phyloP scores from a whole-genome alignment of 2,329 filamentous ascomycete genomes.

The Nakataea oryzae region DNA sequence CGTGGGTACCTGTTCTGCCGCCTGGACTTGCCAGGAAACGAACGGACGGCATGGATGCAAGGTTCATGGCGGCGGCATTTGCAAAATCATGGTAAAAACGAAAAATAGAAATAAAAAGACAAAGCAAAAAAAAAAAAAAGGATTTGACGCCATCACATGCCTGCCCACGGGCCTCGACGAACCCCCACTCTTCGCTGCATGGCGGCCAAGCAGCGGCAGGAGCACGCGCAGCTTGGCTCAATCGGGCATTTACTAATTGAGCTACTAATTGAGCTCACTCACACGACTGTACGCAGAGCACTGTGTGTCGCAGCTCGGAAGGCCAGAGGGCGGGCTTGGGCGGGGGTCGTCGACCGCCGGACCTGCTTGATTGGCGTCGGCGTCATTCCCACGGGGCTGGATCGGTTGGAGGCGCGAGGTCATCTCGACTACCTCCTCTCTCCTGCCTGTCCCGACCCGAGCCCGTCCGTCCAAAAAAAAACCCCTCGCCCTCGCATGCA shows the following conservation, averaged over 20 bases:
- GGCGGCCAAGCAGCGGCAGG: background rate
- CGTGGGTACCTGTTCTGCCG: too few relatives aligned
- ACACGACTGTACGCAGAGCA: background rate
- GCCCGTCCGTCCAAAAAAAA: too few relatives aligned
- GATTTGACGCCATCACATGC: slow-evolving; percentile 15
- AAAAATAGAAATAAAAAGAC: too few relatives aligned
- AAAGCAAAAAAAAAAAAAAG: too few relatives aligned
- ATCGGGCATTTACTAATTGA: background rate
- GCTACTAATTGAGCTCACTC: background rate
- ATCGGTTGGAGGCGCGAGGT: background rate
- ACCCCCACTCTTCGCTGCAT: background rate
- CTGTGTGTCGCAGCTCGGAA: background rate
- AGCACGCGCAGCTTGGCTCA: background rate
- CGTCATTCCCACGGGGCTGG: background rate
- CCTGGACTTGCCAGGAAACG: too few relatives aligned
- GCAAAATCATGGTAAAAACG: too few relatives aligned
- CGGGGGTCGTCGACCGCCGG: too few relatives aligned
- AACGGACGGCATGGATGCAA: too few relatives aligned
- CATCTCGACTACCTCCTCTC: background rate
- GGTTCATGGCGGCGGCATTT: too few relatives aligned
- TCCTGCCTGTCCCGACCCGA: background rate
- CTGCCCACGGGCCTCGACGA: background rate
- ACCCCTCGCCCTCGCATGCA: background rate
- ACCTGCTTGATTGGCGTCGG: background rate
- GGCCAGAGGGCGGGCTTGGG: too few relatives aligned